A percentile compares a stretch with the other conserved stretches of the same genome.
Conservation (phyloP, 495 filamentous ascomycete genomes). For the Daldinia caldariorum region DNA sequence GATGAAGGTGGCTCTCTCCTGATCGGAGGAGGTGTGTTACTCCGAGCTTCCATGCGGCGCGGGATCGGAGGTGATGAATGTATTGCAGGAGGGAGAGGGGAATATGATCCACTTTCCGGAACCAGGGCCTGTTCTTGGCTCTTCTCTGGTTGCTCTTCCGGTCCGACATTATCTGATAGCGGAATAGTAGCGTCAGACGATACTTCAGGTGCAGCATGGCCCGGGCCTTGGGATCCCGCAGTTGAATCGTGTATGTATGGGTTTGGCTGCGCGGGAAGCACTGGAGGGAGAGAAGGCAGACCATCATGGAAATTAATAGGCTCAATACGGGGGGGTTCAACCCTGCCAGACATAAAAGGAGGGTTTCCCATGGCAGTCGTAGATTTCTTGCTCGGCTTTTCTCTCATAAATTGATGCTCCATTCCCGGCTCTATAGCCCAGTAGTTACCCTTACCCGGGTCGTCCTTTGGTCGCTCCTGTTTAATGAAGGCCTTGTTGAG, state of each 20-base stretch:
- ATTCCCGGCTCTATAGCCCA: constrained; percentile 92
- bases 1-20: constrained; percentile 69
- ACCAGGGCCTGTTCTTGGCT: constrained; percentile 60
- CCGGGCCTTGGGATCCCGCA: constrained; percentile 40
- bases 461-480: constrained; percentile 94
- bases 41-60: constrained; percentile 67
- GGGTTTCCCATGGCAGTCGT: constrained; percentile 55
- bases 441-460: constrained; percentile 98
- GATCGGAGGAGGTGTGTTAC: constrained; percentile 79
- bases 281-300: constrained; percentile 49
- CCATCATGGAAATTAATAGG: constrained; percentile 44
- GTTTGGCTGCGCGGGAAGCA: constrained; percentile 41
- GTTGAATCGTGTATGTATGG: constrained; percentile 24
- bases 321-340: constrained; percentile 52
- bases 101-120: constrained; percentile 65
- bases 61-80: constrained; percentile 91
- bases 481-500: constrained; percentile 98
- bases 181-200: constrained; percentile 97
- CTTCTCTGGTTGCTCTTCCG: constrained; percentile 69
- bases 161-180: constrained; percentile 75
- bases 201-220: constrained; percentile 62
- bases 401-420: constrained; percentile 87
- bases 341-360: constrained; percentile 58
- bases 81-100: constrained; percentile 65
- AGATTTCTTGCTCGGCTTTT: constrained; percentile 71